phyloP scores from a whole-genome alignment of 495 filamentous ascomycete genomes.

The Aspergillus baeticus region DNA sequence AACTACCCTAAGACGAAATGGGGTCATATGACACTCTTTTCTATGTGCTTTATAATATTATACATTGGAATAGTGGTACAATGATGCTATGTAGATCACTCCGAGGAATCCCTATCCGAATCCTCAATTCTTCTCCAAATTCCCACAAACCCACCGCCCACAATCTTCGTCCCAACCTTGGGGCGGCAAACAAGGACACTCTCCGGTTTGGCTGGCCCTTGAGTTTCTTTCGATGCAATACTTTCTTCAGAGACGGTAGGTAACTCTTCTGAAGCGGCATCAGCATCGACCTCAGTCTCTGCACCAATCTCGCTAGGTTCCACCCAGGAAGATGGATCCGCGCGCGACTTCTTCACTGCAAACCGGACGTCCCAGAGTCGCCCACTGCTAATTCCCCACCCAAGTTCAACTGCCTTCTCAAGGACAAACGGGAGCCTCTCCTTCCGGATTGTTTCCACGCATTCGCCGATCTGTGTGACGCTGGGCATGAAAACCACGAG shows the following conservation, averaged over 20 bases:
- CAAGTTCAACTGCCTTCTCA: slow-evolving; percentile 66
- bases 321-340: slow-evolving; percentile 40
- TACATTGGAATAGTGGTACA: neutral
- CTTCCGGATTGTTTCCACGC: slow-evolving; percentile 51
- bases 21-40: neutral
- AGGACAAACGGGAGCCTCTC: slow-evolving; percentile 53
- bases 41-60: neutral
- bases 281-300: neutral
- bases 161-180: slow-evolving; percentile 58
- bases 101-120: slow-evolving; percentile 6
- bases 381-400: slow-evolving; percentile 51
- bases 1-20: neutral
- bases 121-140: slow-evolving; percentile 58
- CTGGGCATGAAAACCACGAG: slow-evolving; percentile 71
- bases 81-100: slow-evolving; percentile 11
- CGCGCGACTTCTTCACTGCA: slow-evolving; percentile 44
- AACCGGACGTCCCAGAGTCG: slow-evolving; percentile 66
- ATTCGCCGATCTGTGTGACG: slow-evolving; percentile 70
- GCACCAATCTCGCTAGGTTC: neutral
- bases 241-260: neutral
- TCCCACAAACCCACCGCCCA: slow-evolving; percentile 71
- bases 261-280: neutral
- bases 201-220: slow-evolving; percentile 30
- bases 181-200: slow-evolving; percentile 66
- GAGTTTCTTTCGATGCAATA: neutral